Percentiles rank a stretch among this genome's conserved stretches.
Conservation (phyloP, 257 asterid species). For the Solanum neorickii region DNA sequence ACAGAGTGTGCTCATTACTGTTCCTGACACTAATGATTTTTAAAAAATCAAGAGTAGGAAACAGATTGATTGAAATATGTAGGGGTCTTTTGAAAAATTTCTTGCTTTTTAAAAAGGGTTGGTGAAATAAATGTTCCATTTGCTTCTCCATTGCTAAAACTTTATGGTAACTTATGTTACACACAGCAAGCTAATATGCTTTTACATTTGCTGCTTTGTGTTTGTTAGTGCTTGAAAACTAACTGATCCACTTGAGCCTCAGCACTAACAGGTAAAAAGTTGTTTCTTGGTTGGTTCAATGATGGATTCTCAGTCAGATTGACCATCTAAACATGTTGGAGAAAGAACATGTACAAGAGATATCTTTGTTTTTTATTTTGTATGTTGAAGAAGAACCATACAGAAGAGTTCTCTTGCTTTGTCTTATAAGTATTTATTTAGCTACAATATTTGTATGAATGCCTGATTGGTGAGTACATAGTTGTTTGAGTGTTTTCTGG, state of each 20-base stretch:
- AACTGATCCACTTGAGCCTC: neutral
- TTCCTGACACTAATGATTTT: constrained; percentile 22
- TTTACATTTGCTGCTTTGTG: neutral
- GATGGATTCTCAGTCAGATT: neutral
- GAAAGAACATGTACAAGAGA: neutral
- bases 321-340: neutral
- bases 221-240: neutral
- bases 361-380: neutral
- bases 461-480: neutral
- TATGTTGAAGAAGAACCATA: neutral
- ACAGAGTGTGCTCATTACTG: constrained; percentile 14
- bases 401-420: neutral
- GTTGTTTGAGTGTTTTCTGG: neutral
- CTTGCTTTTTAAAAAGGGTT: constrained; percentile 24
- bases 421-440: neutral
- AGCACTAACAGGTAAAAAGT: neutral
- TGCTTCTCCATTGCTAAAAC: constrained; percentile 14
- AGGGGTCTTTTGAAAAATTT: constrained; percentile 23
- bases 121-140: constrained; percentile 23
- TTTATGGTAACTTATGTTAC: neutral
- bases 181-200: neutral
- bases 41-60: constrained; percentile 29
- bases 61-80: constrained; percentile 29
- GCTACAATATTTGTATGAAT: neutral
- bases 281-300: neutral